These are phyloP conservation scores for Globisporangium paddicum DNA, from an alignment of 352 stramenopile genomes.

Conservation along the genomic window DNA sequence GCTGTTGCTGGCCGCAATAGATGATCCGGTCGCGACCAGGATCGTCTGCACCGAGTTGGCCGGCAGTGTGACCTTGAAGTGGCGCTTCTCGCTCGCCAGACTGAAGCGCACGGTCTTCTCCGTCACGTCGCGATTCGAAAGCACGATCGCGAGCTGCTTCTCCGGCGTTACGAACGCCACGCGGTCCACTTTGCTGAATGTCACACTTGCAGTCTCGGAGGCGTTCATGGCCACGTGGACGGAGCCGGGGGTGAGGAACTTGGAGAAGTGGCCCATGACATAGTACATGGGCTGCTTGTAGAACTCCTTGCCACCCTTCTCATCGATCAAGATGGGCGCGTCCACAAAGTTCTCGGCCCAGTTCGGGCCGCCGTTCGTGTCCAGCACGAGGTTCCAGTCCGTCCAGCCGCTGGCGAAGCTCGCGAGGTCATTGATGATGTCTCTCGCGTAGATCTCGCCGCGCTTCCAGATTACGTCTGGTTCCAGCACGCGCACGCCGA, in stretches of 20 bases:
- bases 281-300: constrained; percentile 78
- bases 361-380: constrained; percentile 59
- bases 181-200: too few relatives aligned
- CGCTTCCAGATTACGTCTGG: constrained; percentile 50
- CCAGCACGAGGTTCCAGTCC: constrained; percentile 81
- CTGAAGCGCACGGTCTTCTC: too few relatives aligned
- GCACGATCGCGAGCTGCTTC: too few relatives aligned
- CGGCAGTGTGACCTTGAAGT: too few relatives aligned
- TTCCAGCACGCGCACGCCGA: constrained; percentile 31
- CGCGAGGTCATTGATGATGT: constrained; percentile 81
- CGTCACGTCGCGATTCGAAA: too few relatives aligned
- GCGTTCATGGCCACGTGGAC: too few relatives aligned
- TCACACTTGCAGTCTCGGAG: too few relatives aligned
- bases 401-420: constrained; percentile 66
- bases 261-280: constrained; percentile 55
- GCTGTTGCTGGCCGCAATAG: too few relatives aligned
- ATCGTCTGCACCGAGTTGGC: too few relatives aligned
- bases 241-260: constrained; percentile 51
- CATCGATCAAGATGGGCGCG: constrained; percentile 51
- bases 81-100: too few relatives aligned
- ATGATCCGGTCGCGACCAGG: too few relatives aligned
- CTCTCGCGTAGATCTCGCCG: constrained; percentile 64
- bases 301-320: constrained; percentile 34
- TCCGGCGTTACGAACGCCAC: too few relatives aligned
- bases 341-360: constrained; percentile 68